Percentiles rank a stretch among this genome's conserved stretches.
Evolutionary conservation across 768 basidiomycete species (phyloP).

Genomic region (Podaxis sp.): DNA sequence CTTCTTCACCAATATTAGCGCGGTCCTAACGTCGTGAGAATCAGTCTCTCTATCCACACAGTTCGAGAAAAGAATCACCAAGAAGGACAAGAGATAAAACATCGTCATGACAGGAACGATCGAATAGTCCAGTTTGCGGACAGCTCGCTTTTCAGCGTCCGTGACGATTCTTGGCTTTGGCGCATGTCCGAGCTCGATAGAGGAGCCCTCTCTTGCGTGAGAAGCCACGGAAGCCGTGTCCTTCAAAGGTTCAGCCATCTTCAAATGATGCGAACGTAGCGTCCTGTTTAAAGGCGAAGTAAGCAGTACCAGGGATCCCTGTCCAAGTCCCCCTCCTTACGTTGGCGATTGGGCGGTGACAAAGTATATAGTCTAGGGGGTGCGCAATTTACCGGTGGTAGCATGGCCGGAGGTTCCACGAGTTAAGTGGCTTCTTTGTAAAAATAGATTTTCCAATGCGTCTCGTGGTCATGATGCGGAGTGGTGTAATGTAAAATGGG

Average conservation of each 20-base stretch:
- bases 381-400: too few species aligned
- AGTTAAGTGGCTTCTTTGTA: too few species aligned
- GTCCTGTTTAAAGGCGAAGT: too few species aligned
- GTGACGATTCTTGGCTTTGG: constrained; percentile 10
- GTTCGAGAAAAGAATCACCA: constrained; percentile 22
- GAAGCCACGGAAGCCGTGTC: neutral
- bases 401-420: too few species aligned
- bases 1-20: constrained; percentile 31
- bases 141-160: constrained; percentile 21
- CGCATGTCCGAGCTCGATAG: neutral
- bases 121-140: constrained; percentile 28
- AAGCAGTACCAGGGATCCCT: too few species aligned
- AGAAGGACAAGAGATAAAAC: constrained; percentile 36
- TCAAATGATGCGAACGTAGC: neutral
- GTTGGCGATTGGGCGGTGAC: too few species aligned
- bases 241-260: neutral
- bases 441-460: too few species aligned
- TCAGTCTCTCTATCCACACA: neutral
- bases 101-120: constrained; percentile 36
- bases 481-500: too few species aligned
- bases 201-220: neutral
- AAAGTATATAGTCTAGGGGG: too few species aligned
- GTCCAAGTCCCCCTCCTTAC: too few species aligned
- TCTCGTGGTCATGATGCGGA: too few species aligned
- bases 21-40: constrained; percentile 26